A percentile compares a stretch with the other conserved stretches of the same genome.
These are phyloP conservation scores for Boletus eberwhitei DNA, from an alignment of 768 basidiomycete genomes.

Conservation along the genomic window DNA sequence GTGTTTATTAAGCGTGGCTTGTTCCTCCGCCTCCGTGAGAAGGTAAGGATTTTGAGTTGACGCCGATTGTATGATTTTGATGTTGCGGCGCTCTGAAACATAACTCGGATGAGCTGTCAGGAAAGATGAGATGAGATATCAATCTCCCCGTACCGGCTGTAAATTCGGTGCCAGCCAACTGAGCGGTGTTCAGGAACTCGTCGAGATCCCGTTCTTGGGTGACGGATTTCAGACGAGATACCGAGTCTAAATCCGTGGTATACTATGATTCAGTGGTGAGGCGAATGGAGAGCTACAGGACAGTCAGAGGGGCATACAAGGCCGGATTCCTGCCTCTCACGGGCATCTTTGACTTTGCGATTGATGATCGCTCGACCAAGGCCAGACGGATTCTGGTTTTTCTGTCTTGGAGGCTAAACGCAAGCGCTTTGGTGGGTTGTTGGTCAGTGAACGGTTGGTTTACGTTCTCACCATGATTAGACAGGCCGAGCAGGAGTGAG, in stretches of 20 bases:
- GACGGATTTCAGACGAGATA: slow-evolving; percentile 77
- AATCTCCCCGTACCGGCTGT: slow-evolving; percentile 68
- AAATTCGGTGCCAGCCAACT: slow-evolving; percentile 93
- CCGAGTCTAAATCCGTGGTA: slow-evolving; percentile 67
- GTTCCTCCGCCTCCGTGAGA: slow-evolving; percentile 78
- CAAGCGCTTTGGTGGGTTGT: not conserved
- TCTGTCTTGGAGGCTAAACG: slow-evolving; percentile 52
- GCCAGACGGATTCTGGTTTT: slow-evolving; percentile 70
- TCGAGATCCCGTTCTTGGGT: slow-evolving; percentile 96
- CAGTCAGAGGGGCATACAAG: slow-evolving; percentile 46
- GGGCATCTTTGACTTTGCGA: slow-evolving; percentile 52
- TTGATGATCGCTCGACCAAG: slow-evolving; percentile 96
- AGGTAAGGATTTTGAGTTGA: slow-evolving; percentile 80
- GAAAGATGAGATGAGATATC: not conserved
- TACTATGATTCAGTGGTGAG: slow-evolving; percentile 45
- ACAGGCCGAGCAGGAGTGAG: not conserved
- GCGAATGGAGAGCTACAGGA: not conserved
- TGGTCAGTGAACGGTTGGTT: not conserved
- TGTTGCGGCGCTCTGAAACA: slow-evolving; percentile 65
- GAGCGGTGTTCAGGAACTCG: slow-evolving; percentile 93
- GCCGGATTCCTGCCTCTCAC: slow-evolving; percentile 42
- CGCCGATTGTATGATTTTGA: slow-evolving; percentile 66
- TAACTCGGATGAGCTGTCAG: slow-evolving; percentile 4
- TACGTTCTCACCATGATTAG: slow-evolving; percentile 15
- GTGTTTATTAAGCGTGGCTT: slow-evolving; percentile 69